Conservation (phyloP, 306 rosid species). For the Vicia sativa region DNA sequence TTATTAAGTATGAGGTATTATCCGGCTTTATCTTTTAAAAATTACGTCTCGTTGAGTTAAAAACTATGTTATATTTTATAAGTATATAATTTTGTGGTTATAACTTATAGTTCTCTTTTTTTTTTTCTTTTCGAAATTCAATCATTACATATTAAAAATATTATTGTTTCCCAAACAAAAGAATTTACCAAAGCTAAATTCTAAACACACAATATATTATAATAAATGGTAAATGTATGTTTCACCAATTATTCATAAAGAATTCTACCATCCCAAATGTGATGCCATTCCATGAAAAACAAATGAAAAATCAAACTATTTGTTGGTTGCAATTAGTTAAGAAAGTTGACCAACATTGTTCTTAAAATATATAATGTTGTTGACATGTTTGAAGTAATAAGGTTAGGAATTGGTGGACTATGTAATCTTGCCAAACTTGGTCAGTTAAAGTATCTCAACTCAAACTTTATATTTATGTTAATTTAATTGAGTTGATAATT, state of each 20-base stretch:
- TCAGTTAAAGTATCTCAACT: slow-evolving; percentile 35
- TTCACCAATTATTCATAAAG: neutral
- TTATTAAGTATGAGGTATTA: too few relatives aligned
- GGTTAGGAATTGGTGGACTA: slow-evolving; percentile 42
- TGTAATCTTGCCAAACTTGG: slow-evolving; percentile 16
- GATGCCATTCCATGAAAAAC: neutral
- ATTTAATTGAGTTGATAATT: too few relatives aligned
- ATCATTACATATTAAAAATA: too few relatives aligned
- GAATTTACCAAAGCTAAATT: too few relatives aligned
- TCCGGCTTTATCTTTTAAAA: too few relatives aligned
- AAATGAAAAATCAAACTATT: neutral
- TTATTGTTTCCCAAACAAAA: too few relatives aligned
- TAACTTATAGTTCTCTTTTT: too few relatives aligned
- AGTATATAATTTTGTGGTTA: too few relatives aligned
- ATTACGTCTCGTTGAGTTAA: too few relatives aligned
- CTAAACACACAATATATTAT: neutral
- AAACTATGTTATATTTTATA: too few relatives aligned
- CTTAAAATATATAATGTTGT: slow-evolving; percentile 10
- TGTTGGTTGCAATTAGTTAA: slow-evolving; percentile 28
- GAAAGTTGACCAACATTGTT: slow-evolving; percentile 29
- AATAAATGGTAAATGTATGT: neutral
- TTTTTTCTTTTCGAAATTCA: too few relatives aligned
- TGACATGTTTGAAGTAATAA: slow-evolving; percentile 33
- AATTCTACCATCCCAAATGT: neutral
- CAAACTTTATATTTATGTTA: slow-evolving; percentile 11